Base-by-base conservation (phyloP, 2,329 filamentous ascomycete species). In the Blumeriella jaapii region DNA sequence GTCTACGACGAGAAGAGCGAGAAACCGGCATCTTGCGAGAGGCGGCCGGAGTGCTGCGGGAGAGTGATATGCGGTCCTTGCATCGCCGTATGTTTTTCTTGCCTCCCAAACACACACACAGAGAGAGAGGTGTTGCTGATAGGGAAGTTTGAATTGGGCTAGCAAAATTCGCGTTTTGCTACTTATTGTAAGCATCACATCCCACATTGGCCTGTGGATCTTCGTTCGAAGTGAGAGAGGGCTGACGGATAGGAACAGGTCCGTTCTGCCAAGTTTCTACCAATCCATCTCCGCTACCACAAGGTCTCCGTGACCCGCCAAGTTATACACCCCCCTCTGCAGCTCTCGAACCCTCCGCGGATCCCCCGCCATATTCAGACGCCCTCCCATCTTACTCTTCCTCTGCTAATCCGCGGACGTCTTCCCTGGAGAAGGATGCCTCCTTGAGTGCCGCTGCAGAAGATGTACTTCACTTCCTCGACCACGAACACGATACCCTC, bases 251-350 rank as follows among this genome's bases (percentile, higher is more conserved):
- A 31, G 12, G 29, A 6, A 25, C 16, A 50, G 50, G 74, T 53
- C 82, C 82, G 0, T 89, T 81, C 57, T 91, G 83, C 55, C 83
- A 89, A 58, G 70, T 84, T 47, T 76, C 77, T 4, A 68, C 63
- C 28, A 61, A 59, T 4, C 72, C 76, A 2, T 72, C 71, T 6
- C 57, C 76, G 3, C 64, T 75, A 30, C 69, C 74, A 1, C 74
- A 75, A 58, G 74, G 78, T 8, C 64, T 84, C 15, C 70, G 67
- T 51, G 71, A 79, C 40, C 78, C 79, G n/a, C 79, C 79, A 1
- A 64, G 71, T 8, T 85, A 85, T 61, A 60, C 64, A 50, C 36
- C 46, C 5, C 23, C 39, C 1, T 41, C 48, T n/a, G 43, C 47
- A 6, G 40, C 29, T n/a, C 50, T 34, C 44, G 45, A 50, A 19